Base-by-base conservation (phyloP, 2,329 filamentous ascomycete species). In the Ophiostoma pallidulum region DNA sequence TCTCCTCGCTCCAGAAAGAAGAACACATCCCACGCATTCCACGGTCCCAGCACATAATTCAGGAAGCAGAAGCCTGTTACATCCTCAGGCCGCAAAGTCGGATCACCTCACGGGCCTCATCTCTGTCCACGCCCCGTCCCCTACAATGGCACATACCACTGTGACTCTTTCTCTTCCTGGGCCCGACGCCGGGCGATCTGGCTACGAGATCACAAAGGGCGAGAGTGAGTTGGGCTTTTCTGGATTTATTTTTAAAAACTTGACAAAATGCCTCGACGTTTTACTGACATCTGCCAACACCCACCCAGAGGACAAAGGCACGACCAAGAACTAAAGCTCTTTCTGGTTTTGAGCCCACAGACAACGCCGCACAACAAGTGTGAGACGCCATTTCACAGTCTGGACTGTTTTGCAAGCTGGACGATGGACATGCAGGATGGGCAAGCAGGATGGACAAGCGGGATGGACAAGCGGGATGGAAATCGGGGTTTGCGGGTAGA, bases 141-240 rank as follows among this genome's bases (percentile, higher is more conserved):
- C 9, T 14, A 31, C n/a, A 13, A 39, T 48, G 45, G n/a, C 24
- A 4, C 12, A 16, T 5, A 14, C 20, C 3, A 28, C 26, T 3
- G 35, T 24, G 2, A 26, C 4, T 3, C 14, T 40, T 12, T 41
- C 18, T 18, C 10, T 16, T 18, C 44, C 39, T 1, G 45, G 49
- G 8, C 22, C 31, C 3, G 45, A 51, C 10, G 31, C 36, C 14
- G 49, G 49, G 8, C 49, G 49, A 14, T 51, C 49, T n/a, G 49
- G 49, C 24, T 51, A 51, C 32, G 49, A 51, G 20, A 47, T 51
- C 26, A 47, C 49, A 14, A 51, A 51, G 24, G 49, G 49, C 45
- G 49, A 51, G 45, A 51, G 49, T 51, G 28, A n/a, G 49, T 47
- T 22, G 9, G 16, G 5, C 22, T 40, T 16, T 7, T 26, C 22